Conservation (phyloP, 2,329 filamentous ascomycete genomes). For the Cordyceps militaris region DNA sequence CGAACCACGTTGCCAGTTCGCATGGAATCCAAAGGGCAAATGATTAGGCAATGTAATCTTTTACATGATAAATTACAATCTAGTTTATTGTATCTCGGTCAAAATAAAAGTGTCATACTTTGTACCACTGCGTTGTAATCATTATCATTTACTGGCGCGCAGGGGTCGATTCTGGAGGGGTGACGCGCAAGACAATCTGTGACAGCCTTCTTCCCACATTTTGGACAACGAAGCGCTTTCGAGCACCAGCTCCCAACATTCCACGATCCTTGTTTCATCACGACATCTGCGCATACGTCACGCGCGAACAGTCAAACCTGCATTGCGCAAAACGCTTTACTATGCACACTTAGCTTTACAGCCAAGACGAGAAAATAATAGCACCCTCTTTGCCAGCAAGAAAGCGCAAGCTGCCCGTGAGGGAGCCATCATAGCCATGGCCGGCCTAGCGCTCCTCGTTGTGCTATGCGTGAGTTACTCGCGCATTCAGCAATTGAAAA, state of each 20-base stretch:
- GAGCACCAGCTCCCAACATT: neutral
- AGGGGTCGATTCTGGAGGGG: neutral
- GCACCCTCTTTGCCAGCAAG: neutral
- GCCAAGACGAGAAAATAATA: neutral
- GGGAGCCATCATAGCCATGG: conserved; percentile 26
- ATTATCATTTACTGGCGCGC: no score
- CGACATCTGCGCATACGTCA: neutral
- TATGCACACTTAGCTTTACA: neutral
- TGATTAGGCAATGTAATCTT: no score
- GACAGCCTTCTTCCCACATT: neutral
- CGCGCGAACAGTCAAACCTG: neutral
- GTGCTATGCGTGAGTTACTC: conserved; percentile 32
- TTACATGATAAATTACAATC: no score
- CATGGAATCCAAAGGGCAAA: no score
- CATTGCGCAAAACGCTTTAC: neutral
- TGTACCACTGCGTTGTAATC: neutral
- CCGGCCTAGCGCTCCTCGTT: conserved; percentile 33
- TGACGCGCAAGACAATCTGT: neutral
- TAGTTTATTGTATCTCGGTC: no score
- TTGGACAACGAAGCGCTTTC: conserved; percentile 7
- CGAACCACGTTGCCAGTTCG: no score
- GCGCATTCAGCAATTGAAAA: neutral
- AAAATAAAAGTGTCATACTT: no score
- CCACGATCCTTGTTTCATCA: neutral
- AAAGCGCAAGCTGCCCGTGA: neutral